phyloP scores from a whole-genome alignment of 140 eudicot species.

The Cichorium intybus region DNA sequence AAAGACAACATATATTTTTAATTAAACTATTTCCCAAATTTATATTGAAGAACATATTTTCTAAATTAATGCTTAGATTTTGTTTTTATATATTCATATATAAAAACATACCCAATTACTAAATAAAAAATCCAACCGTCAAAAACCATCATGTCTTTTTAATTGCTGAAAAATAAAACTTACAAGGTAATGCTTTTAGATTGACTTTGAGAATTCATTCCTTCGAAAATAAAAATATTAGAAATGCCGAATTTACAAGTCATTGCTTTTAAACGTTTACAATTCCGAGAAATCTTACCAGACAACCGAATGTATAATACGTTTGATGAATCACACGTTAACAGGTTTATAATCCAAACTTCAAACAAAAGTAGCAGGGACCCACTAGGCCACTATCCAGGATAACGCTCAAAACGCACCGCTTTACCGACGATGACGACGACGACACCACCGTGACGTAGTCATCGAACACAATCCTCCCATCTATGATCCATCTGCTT shows the following conservation, averaged over 20 bases:
- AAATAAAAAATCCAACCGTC: too few relatives aligned
- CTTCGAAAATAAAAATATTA: neutral
- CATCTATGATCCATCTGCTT: neutral
- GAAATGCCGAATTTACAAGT: neutral
- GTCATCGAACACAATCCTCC: slow-evolving; percentile 5
- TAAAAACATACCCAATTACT: too few relatives aligned
- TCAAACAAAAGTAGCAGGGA: slow-evolving; percentile 3
- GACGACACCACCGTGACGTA: slow-evolving; percentile 13
- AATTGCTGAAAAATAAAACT: too few relatives aligned
- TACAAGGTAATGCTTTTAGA: too few relatives aligned
- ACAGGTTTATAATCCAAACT: slow-evolving; percentile 18
- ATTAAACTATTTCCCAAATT: too few relatives aligned
- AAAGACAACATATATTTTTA: too few relatives aligned
- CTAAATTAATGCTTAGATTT: too few relatives aligned
- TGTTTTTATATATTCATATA: too few relatives aligned
- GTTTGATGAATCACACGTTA: slow-evolving; percentile 4
- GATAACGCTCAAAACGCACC: slow-evolving; percentile 32
- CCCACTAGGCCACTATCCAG: slow-evolving; percentile 26
- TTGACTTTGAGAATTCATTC: neutral
- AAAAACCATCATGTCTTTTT: too few relatives aligned
- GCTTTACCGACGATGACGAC: neutral
- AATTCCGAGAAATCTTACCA: slow-evolving; percentile 15
- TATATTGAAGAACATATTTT: too few relatives aligned
- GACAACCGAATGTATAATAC: slow-evolving; percentile 9
- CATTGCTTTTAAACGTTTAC: neutral